Conservation (phyloP, 306 rosid genomes). For the Heteromeles arbutifolia region DNA sequence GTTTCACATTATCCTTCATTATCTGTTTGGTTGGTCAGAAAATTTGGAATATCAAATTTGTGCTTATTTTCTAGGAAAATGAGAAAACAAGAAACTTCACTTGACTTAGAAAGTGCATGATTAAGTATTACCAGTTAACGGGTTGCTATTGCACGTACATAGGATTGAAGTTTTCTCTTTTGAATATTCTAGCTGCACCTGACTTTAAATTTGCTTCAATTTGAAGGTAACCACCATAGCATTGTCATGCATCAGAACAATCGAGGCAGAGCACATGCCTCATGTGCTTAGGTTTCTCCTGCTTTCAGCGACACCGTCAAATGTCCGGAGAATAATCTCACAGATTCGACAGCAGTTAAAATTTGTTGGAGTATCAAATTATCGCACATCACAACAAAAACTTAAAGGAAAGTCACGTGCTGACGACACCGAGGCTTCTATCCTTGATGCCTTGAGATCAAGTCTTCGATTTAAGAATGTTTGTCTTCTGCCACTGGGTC, state of each 20-base stretch:
- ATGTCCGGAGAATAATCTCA: slow-evolving; percentile 26
- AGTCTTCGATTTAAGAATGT: slow-evolving; percentile 36
- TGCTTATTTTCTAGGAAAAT: background rate
- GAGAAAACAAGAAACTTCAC: background rate
- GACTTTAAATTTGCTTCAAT: background rate
- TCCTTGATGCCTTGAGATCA: slow-evolving; percentile 36
- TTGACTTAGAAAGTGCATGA: too few species aligned
- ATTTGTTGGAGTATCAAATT: slow-evolving; percentile 26
- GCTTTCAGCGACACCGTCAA: slow-evolving; percentile 29
- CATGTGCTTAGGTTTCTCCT: slow-evolving; percentile 30
- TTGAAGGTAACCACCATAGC: slow-evolving; percentile 28
- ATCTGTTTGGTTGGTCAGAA: background rate
- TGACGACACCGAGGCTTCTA: slow-evolving; percentile 24
- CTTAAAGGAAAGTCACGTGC: slow-evolving; percentile 24
- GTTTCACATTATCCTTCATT: background rate
- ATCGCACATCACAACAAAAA: slow-evolving; percentile 16
- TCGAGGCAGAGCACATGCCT: slow-evolving; percentile 32
- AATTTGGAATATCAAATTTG: background rate
- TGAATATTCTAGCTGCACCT: background rate
- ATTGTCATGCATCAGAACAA: slow-evolving; percentile 32
- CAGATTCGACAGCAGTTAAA: slow-evolving; percentile 32
- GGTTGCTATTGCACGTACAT: too few species aligned
- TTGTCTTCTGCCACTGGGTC: background rate
- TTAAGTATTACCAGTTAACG: too few species aligned
- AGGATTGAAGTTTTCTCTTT: background rate